phyloP scores from a whole-genome alignment of 441 rosid genomes.

The Theobroma grandiflorum region DNA sequence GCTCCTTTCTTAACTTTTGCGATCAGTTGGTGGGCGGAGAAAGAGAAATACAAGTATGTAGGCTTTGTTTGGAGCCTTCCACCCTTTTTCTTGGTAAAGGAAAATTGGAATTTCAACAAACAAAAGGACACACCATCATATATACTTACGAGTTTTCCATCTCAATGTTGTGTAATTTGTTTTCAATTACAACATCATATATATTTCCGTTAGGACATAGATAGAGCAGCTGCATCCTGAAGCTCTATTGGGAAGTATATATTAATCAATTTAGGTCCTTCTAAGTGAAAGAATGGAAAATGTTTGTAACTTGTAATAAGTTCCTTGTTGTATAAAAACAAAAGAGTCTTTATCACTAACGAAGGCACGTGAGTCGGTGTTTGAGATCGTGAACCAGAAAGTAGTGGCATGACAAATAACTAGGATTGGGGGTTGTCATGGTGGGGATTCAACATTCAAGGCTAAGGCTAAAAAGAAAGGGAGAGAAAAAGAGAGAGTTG shows the following conservation, averaged over 20 bases:
- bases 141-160: no score
- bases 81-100: not conserved
- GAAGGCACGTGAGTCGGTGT: constrained; percentile 2
- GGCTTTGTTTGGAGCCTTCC: not conserved
- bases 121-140: not conserved
- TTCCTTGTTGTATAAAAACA: not conserved
- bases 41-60: not conserved
- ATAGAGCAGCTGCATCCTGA: not conserved
- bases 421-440: not conserved
- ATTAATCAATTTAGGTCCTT: not conserved
- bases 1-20: not conserved
- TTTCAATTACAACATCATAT: no score
- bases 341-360: not conserved
- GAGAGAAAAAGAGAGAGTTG: not conserved
- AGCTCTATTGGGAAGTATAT: not conserved
- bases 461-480: not conserved
- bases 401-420: not conserved
- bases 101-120: not conserved
- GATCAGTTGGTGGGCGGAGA: not conserved
- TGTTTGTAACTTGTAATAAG: not conserved
- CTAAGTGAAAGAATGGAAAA: not conserved
- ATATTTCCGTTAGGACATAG: no score
- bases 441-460: not conserved
- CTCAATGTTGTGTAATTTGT: no score
- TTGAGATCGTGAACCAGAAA: not conserved